Base-by-base conservation (phyloP, 306 rosid species). In the Erythrophleum fordii region DNA sequence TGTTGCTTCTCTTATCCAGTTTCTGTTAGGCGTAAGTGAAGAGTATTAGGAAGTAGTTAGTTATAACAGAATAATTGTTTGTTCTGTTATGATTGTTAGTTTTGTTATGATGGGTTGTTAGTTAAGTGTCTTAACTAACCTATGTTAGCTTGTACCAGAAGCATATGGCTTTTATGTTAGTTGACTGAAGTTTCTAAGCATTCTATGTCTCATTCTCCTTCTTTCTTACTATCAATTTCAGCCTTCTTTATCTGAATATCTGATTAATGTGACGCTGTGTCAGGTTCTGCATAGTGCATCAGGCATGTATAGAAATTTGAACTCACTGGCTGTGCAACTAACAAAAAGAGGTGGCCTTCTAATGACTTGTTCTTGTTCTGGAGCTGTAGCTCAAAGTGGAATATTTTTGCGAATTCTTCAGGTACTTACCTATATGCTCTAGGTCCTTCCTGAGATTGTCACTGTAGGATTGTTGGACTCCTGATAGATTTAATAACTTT, bases 311-410 rank as follows among this genome's bases (percentile, higher is more conserved):
- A 87, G 97, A 74, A 91, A 77, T 72, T 79, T 93, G 83, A 95
- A 95, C 85, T 95, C 98, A 16, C 80, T 91, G 45, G 97, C 98
- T 10, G 91, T 95, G 97, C 91, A 85, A 77, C 83, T 95, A 84
- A 95, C 99, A 39, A 91, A 81, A 83, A 88, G 80, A 80, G 98
- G 98, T 9, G 97, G 99, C 73, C 93, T 95, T 85, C 91, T 95
- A 48, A 93, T 95, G 99, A 93, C 97, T 13, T 93, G 97, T 88
- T 93, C 97, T 8, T 95, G 99, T 73, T 90, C 99, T 26, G 99
- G 97, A 85, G 99, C 97, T 69, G 86, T 95, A 85, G 87, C 94
- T 8, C 98, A 93, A 66, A 93, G 97, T 79, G 98, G 98, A 74
- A 89, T 76, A 49, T 93, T 95, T 85, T 76, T 85, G 77, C 95